phyloP scores from a whole-genome alignment of 1,284 basidiomycete genomes.

The Microbotryomycetes sp. region DNA sequence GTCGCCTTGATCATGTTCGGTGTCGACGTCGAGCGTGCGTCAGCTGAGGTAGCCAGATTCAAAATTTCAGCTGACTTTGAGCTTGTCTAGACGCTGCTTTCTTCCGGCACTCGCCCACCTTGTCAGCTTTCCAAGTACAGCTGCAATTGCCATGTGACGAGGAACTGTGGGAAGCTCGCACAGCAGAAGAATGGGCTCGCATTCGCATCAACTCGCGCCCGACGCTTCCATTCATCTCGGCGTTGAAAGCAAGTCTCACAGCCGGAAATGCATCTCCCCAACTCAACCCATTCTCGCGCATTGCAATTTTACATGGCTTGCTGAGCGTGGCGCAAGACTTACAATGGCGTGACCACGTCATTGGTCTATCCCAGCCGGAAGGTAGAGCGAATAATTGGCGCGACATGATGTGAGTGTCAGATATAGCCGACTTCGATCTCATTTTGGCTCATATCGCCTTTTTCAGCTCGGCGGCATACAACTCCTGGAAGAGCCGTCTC shows the following conservation, averaged over 20 bases:
- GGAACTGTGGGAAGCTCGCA: constrained; percentile 32
- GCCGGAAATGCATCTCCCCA: constrained; percentile 22
- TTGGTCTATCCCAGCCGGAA: constrained; percentile 33
- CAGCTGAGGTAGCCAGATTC: not conserved
- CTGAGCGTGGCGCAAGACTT: constrained; percentile 34
- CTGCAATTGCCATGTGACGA: constrained; percentile 33
- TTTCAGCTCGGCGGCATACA: constrained; percentile 29
- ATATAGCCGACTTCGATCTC: not conserved
- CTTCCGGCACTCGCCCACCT: constrained; percentile 34
- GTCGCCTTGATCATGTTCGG: constrained; percentile 31
- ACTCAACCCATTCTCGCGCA: constrained; percentile 33
- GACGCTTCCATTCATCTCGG: constrained; percentile 33
- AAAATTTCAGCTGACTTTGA: not conserved
- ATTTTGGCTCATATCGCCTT: not conserved
- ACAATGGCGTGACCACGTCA: constrained; percentile 33
- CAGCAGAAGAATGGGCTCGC: constrained; percentile 27
- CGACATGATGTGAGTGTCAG: constrained; percentile 28
- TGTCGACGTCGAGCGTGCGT: constrained; percentile 34
- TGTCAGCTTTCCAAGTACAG: constrained; percentile 36
- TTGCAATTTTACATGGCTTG: constrained; percentile 32
- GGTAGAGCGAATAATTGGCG: constrained; percentile 32
- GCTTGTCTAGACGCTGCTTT: constrained; percentile 27
- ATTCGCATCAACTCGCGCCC: constrained; percentile 20
- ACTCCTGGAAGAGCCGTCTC: constrained; percentile 34
- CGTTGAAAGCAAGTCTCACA: constrained; percentile 32